Evolutionary conservation across 768 basidiomycete species (phyloP), one percentile per base, ranked within the genome.

Genomic region (Postia placenta): DNA sequence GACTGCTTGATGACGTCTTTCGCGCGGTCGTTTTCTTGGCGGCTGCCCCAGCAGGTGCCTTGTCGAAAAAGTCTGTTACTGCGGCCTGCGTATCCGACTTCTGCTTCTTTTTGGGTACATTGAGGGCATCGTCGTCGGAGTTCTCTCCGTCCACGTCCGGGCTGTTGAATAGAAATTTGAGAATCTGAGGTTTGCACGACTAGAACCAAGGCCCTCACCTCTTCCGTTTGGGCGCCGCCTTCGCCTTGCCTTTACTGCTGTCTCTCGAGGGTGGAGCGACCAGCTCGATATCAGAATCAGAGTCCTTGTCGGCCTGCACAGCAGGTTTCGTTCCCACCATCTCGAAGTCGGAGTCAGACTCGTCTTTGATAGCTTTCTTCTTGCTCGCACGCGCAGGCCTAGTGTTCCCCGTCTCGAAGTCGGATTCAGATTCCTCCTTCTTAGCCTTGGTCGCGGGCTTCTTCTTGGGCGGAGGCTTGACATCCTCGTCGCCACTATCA

Each of bases 1-100:
- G 50, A 27, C 27, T 49, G 19, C 45, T 48, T 26, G 52, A 48
- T 36, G 53, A 56, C 4, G 41, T 48, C 37, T 58, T 61, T 42
- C 55, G 55, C 7, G 45, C 44, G 4, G 67, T 61, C 26, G 72
- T 56, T 49, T 64, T 73, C 65, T 76, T 75, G 14, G 68, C 71
- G 1, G 66, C 20, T 0, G 47, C 45, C 4, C 39, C 48, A 4
- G 53, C 47, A 11, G 61, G 58, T n/a, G 52, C 49, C 60, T 83
- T 81, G 30, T 63, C 65, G 55, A 85, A 82, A 71, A 83, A 85
- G 58, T 84, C 81, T 4, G 76, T 77, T 48, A 85, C 64, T 4
- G 70, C 56, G 0, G 72, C 60, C 48, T 76, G 71, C 47, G 23
- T 38, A 26, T 43, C 28, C 19, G 61, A 58, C 42, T 71, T 69